Conservation (phyloP, 805 yeast genomes). For the Candida maris region DNA sequence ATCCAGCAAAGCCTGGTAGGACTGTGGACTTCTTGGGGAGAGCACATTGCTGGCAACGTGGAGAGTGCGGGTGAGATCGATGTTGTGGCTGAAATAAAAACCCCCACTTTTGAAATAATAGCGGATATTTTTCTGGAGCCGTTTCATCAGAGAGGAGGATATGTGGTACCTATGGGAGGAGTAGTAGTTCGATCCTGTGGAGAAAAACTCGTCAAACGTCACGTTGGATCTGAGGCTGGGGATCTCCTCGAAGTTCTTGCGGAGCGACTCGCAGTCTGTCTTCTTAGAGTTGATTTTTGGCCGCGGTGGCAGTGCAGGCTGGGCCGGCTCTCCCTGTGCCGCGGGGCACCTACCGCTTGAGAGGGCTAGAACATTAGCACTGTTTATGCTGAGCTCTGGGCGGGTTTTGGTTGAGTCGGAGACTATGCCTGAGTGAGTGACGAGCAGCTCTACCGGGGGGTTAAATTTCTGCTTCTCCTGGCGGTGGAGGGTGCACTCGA, state of each 20-base stretch:
- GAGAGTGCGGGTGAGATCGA: constrained; percentile 12
- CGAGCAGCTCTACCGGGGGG: constrained; percentile 12
- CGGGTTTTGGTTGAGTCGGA: constrained; percentile 20
- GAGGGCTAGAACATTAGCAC: constrained; percentile 6
- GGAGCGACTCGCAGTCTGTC: no score
- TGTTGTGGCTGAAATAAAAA: constrained; percentile 18
- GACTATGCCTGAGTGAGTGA: constrained; percentile 20
- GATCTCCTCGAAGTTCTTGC: no score
- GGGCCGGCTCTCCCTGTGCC: no score
- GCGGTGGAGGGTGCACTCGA: no score
- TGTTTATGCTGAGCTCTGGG: constrained; percentile 18
- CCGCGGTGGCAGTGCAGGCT: no score
- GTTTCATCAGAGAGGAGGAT: constrained; percentile 10
- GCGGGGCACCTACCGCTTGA: no score
- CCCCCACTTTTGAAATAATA: constrained; percentile 20
- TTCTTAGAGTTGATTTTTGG: no score
- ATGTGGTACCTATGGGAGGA: constrained; percentile 1
- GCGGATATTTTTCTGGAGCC: constrained; percentile 12
- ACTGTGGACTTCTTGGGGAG: constrained; percentile 1
- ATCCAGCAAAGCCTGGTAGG: not conserved
- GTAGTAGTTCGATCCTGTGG: no score
- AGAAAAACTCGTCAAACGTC: constrained; percentile 1
- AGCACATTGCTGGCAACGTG: not conserved
- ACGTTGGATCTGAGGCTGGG: constrained; percentile 2
- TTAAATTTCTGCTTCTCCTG: no score